These are phyloP conservation scores for Cetraspora pellucida DNA, from an alignment of 192 early-diverging fungal genomes.

Conservation along the genomic window DNA sequence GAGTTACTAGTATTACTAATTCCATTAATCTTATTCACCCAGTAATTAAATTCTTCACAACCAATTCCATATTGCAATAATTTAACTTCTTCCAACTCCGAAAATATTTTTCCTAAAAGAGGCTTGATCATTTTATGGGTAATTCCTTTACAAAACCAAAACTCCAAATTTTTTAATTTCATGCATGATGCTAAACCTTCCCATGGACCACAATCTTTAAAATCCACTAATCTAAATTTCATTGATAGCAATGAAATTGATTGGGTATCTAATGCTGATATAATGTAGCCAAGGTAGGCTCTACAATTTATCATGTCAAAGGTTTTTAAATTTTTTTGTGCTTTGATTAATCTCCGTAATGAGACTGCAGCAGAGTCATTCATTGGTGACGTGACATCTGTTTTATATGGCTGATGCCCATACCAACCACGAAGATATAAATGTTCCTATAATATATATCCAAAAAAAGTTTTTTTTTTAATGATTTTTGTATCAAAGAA, in stretches of 20 bases:
- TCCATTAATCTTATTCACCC: slow-evolving; percentile 7
- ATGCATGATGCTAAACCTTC: background rate
- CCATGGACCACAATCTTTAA: slow-evolving; percentile 21
- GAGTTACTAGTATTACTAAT: background rate
- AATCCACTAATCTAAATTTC: slow-evolving; percentile 2
- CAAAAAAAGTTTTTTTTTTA: no score
- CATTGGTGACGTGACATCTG: background rate
- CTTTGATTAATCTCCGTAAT: slow-evolving; percentile 7
- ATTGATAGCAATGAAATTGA: background rate
- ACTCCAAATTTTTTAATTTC: slow-evolving; percentile 4
- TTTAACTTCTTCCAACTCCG: slow-evolving; percentile 16
- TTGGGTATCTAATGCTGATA: slow-evolving; percentile 15
- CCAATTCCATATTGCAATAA: slow-evolving; percentile 1
- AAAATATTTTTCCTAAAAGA: background rate
- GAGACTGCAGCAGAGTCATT: slow-evolving; percentile 1
- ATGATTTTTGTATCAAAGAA: no score
- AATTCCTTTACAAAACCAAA: slow-evolving; percentile 16
- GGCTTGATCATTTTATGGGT: slow-evolving; percentile 12
- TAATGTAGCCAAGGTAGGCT: slow-evolving; percentile 9
- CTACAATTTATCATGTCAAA: slow-evolving; percentile 14
- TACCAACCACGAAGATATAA: slow-evolving; percentile 10
- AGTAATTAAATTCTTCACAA: background rate
- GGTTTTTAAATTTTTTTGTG: slow-evolving; percentile 8
- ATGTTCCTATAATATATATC: background rate
- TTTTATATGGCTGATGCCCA: background rate